Conservation (phyloP, 306 rosid genomes). For the Aeschynomene evenia region DNA sequence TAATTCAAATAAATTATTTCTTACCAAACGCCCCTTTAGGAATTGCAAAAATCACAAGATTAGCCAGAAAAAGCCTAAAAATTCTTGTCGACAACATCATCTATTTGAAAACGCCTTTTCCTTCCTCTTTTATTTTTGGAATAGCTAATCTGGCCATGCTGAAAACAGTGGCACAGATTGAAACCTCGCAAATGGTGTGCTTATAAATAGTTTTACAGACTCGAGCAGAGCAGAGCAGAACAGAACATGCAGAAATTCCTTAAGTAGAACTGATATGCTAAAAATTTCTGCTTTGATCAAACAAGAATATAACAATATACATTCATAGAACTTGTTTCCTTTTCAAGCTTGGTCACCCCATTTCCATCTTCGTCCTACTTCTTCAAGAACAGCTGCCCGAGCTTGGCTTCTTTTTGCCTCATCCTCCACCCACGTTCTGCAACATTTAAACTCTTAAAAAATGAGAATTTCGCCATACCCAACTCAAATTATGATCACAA, state of each 20-base stretch:
- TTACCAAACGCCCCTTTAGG: background rate
- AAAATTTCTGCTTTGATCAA: conserved; percentile 4
- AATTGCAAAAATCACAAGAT: background rate
- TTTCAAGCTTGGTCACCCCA: conserved; percentile 65
- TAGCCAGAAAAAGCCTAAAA: too few species aligned
- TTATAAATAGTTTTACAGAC: conserved; percentile 15
- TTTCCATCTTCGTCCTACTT: conserved; percentile 92
- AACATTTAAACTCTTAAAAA: conserved; percentile 28
- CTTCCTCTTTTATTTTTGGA: background rate
- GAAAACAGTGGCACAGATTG: background rate
- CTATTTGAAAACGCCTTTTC: background rate
- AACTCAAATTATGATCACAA: conserved; percentile 12
- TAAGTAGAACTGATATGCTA: background rate
- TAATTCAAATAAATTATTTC: too few species aligned
- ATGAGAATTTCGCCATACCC: conserved; percentile 24
- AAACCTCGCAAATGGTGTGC: background rate
- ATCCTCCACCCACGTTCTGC: conserved; percentile 99
- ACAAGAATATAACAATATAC: conserved; percentile 24
- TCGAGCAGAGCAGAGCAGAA: conserved; percentile 10
- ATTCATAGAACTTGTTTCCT: background rate
- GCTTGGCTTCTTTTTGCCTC: conserved; percentile 86
- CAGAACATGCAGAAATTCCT: conserved; percentile 8
- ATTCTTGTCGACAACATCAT: background rate
- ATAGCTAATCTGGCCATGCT: background rate
- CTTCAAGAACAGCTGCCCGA: conserved; percentile 83